A percentile compares a stretch with the other conserved stretches of the same genome.
These are phyloP conservation scores for Aspergillus aculeatinus DNA, from an alignment of 2,329 filamentous ascomycete genomes.

Conservation along the genomic window DNA sequence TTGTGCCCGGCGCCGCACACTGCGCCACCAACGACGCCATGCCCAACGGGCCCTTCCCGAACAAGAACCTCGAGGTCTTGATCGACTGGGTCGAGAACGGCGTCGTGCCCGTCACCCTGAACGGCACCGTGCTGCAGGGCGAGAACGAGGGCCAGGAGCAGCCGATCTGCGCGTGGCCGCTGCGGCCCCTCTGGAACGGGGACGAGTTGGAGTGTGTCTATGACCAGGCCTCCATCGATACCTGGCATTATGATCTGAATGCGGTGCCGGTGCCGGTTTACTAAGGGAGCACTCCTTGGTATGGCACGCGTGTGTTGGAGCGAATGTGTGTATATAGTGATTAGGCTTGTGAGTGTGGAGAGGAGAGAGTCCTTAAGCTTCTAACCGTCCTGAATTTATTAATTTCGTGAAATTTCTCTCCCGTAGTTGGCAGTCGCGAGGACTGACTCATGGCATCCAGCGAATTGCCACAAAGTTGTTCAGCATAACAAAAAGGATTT, in stretches of 20 bases:
- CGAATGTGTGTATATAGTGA: not conserved
- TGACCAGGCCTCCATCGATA: conserved; percentile 18
- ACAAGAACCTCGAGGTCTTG: conserved; percentile 45
- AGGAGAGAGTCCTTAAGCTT: not conserved
- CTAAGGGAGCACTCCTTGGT: not conserved
- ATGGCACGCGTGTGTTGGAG: no score
- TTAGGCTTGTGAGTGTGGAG: not conserved
- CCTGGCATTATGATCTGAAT: conserved; percentile 16
- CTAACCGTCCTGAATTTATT: no score
- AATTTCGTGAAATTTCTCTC: no score
- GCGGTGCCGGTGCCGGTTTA: conserved; percentile 18
- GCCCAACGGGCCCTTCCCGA: conserved; percentile 42
- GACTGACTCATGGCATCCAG: no score
- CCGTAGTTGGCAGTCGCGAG: no score
- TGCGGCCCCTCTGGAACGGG: conserved; percentile 21
- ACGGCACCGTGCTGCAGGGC: conserved; percentile 33
- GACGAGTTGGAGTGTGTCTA: conserved; percentile 8
- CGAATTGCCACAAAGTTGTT: no score
- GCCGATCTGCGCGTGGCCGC: conserved; percentile 25
- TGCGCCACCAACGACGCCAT: conserved; percentile 45
- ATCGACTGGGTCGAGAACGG: conserved; percentile 54
- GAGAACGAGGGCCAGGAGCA: conserved; percentile 19
- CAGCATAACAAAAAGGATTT: no score
- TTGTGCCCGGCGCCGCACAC: conserved; percentile 54
- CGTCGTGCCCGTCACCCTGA: conserved; percentile 42